These are phyloP conservation scores for Acidomyces sp. DNA, from an alignment of 495 filamentous ascomycete species.

Conservation along the genomic window DNA sequence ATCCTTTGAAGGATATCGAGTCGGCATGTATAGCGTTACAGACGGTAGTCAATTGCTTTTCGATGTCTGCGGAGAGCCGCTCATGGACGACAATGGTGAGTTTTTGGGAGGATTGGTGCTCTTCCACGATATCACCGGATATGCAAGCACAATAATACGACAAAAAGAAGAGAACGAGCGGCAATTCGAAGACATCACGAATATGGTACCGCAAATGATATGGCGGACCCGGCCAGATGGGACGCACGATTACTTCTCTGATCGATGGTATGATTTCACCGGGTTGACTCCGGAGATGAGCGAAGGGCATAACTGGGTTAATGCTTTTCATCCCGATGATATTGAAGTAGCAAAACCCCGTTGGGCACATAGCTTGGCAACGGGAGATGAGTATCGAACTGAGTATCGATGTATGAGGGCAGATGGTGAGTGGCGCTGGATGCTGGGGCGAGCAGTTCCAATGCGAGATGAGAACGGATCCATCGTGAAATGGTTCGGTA, in stretches of 20 bases:
- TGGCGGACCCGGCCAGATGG: slow-evolving; percentile 53
- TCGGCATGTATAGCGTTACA: slow-evolving; percentile 45
- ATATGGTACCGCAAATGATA: slow-evolving; percentile 56
- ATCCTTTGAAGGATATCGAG: slow-evolving; percentile 37
- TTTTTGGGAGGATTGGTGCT: slow-evolving; percentile 53
- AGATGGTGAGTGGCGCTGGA: slow-evolving; percentile 57
- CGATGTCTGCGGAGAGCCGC: slow-evolving; percentile 46
- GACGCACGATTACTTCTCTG: slow-evolving; percentile 51
- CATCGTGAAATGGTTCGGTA: slow-evolving; percentile 62
- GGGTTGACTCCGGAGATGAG: slow-evolving; percentile 44
- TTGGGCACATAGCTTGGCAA: slow-evolving; percentile 46
- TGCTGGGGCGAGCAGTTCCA: slow-evolving; percentile 52
- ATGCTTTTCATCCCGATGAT: slow-evolving; percentile 44
- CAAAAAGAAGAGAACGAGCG: slow-evolving; percentile 51
- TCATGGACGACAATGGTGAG: slow-evolving; percentile 46
- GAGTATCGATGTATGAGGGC: slow-evolving; percentile 54
- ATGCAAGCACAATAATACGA: slow-evolving; percentile 42
- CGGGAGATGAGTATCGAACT: slow-evolving; percentile 49
- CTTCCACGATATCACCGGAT: slow-evolving; percentile 53
- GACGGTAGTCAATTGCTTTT: slow-evolving; percentile 36
- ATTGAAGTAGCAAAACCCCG: slow-evolving; percentile 34
- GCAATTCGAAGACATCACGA: slow-evolving; percentile 55
- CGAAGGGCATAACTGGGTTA: slow-evolving; percentile 32
- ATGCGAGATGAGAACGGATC: slow-evolving; percentile 45
- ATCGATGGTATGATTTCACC: slow-evolving; percentile 59